Percentiles rank a stretch among this genome's conserved stretches.
Conservation (phyloP, 108 stramenopile genomes). For the Skeletonema marinoi region DNA sequence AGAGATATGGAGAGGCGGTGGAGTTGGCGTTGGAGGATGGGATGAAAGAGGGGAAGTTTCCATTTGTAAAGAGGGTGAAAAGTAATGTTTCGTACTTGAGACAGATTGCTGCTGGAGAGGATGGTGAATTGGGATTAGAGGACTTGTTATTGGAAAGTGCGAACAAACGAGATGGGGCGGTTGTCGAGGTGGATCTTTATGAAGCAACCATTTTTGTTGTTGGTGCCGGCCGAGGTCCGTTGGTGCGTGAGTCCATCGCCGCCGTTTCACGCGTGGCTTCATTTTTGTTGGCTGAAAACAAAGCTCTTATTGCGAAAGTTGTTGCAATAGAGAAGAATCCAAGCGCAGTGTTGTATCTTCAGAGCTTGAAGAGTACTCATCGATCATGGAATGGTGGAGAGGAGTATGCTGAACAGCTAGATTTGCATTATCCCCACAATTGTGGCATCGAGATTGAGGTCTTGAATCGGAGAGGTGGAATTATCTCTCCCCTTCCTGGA, state of each 20-base stretch:
- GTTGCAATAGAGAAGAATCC: conserved; percentile 96
- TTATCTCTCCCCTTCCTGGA: conserved; percentile 15
- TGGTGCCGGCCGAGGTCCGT: conserved; percentile 97
- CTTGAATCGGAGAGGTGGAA: neutral
- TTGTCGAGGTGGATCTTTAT: conserved; percentile 20
- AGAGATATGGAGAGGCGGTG: conserved; percentile 87
- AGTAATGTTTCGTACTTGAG: neutral
- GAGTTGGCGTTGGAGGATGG: conserved; percentile 59
- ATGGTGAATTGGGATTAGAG: conserved; percentile 7
- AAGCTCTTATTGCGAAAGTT: conserved; percentile 48
- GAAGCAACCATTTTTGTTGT: conserved; percentile 86
- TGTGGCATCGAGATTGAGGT: neutral
- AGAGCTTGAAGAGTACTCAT: conserved; percentile 67
- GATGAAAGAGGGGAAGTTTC: conserved; percentile 15
- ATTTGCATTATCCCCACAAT: neutral
- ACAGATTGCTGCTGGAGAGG: neutral
- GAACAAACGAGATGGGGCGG: conserved; percentile 3
- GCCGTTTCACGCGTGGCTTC: conserved; percentile 55
- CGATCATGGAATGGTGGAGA: conserved; percentile 64
- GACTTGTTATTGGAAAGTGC: conserved; percentile 6
- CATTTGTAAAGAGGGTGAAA: conserved; percentile 3
- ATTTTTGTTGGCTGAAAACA: neutral
- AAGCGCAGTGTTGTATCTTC: conserved; percentile 94
- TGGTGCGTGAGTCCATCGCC: conserved; percentile 83
- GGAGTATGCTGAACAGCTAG: conserved; percentile 4